These are phyloP conservation scores for Blumeria graminis DNA, from an alignment of 2,329 filamentous ascomycete species.

Conservation along the genomic window DNA sequence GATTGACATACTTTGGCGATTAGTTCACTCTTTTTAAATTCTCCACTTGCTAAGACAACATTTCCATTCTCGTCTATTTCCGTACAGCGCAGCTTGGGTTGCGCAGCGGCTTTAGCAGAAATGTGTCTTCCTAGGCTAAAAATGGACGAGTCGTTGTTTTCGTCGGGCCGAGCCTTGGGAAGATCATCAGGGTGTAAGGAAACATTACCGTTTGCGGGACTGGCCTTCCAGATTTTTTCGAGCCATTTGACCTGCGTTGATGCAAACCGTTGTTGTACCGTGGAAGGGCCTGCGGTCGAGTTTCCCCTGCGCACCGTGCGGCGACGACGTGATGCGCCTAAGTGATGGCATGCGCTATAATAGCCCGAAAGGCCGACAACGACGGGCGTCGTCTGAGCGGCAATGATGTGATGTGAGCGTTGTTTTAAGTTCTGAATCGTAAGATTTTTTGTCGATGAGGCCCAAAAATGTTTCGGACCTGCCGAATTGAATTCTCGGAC, in stretches of 20 bases:
- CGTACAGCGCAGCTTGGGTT: conserved; percentile 72
- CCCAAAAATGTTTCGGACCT: neutral
- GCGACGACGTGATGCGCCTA: neutral
- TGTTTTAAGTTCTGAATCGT: neutral
- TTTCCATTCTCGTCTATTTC: conserved; percentile 85
- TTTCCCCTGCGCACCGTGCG: neutral
- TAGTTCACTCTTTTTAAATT: conserved; percentile 93
- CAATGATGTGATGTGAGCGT: neutral
- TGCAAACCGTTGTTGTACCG: conserved; percentile 5
- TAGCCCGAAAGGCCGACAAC: neutral
- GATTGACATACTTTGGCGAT: conserved; percentile 52
- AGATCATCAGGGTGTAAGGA: conserved; percentile 32
- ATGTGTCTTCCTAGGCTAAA: conserved; percentile 48
- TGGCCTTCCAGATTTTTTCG: conserved; percentile 9
- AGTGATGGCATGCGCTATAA: neutral
- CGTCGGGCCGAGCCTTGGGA: conserved; percentile 29
- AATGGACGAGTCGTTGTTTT: conserved; percentile 32
- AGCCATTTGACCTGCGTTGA: conserved; percentile 10
- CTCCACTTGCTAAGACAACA: conserved; percentile 76
- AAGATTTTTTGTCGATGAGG: neutral
- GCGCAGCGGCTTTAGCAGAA: conserved; percentile 53
- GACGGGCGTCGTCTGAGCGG: neutral
- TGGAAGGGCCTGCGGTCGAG: neutral
- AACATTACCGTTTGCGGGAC: conserved; percentile 7
- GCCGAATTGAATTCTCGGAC: neutral